Percentiles rank a stretch among this genome's conserved stretches.
phyloP scores from a whole-genome alignment of 768 basidiomycete species.

The Leccinum subgranulosum region DNA sequence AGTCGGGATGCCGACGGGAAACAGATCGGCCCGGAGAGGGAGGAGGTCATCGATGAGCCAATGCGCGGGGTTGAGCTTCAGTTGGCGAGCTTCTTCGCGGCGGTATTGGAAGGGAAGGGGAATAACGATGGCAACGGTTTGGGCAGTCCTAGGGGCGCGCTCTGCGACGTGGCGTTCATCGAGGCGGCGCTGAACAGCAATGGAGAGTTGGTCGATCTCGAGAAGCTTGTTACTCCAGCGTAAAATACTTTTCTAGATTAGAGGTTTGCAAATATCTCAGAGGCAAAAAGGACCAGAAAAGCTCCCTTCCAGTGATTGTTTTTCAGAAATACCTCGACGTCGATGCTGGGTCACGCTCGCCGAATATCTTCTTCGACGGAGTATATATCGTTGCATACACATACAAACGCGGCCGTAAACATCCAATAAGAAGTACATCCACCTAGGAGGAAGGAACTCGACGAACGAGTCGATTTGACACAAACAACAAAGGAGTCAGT shows the following conservation, averaged over 20 bases:
- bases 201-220: slow-evolving; percentile 58
- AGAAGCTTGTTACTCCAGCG: slow-evolving; percentile 26
- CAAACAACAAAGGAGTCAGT: no score
- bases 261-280: not conserved
- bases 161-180: slow-evolving; percentile 77
- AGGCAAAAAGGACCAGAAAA: not conserved
- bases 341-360: no score
- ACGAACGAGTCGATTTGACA: not conserved
- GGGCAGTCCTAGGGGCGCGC: slow-evolving; percentile 59
- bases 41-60: slow-evolving; percentile 45
- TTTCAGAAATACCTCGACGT: not conserved
- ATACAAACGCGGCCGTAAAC: not conserved
- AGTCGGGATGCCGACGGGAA: slow-evolving; percentile 20
- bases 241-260: not conserved
- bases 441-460: not conserved
- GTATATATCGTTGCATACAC: not conserved
- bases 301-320: not conserved
- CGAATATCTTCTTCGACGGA: no score
- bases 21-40: slow-evolving; percentile 32
- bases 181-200: slow-evolving; percentile 71
- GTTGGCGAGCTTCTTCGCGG: slow-evolving; percentile 56
- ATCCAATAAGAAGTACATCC: not conserved
- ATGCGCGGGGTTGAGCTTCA: slow-evolving; percentile 54
- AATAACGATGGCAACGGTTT: slow-evolving; percentile 36
- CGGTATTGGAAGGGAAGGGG: slow-evolving; percentile 44